These are phyloP conservation scores for Orbilia quercus DNA, from an alignment of 2,329 filamentous ascomycete species.

Conservation along the genomic window DNA sequence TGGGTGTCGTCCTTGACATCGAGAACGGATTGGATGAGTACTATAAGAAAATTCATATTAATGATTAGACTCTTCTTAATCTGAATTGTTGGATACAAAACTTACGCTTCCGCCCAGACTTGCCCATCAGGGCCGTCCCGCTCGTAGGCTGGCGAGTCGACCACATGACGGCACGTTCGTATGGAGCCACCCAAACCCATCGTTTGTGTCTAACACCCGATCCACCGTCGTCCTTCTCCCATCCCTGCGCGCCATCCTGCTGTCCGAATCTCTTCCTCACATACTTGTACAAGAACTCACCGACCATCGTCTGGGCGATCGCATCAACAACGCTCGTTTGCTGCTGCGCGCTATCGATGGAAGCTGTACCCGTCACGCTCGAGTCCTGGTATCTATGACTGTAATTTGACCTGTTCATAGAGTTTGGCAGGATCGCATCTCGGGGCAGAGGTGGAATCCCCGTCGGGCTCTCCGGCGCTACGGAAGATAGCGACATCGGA, in stretches of 20 bases:
- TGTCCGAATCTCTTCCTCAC: constrained; percentile 87
- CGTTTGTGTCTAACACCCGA: constrained; percentile 82
- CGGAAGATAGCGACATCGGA: constrained; percentile 75
- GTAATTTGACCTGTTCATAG: constrained; percentile 63
- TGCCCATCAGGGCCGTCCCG: constrained; percentile 88
- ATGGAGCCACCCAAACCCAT: constrained; percentile 98
- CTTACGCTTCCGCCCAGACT: constrained; percentile 93
- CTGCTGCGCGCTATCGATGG: constrained; percentile 71
- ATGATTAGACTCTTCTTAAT: not conserved
- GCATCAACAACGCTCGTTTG: constrained; percentile 89
- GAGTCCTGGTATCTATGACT: constrained; percentile 54
- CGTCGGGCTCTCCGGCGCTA: constrained; percentile 74
- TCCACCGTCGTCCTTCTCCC: constrained; percentile 76
- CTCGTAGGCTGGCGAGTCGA: constrained; percentile 95
- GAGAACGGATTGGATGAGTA: constrained; percentile 93
- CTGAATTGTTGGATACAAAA: constrained; percentile 58
- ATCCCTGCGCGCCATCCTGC: constrained; percentile 69
- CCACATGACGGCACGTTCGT: constrained; percentile 96
- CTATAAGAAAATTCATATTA: constrained; percentile 66
- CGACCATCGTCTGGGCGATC: constrained; percentile 98
- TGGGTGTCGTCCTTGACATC: constrained; percentile 96
- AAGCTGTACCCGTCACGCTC: constrained; percentile 64
- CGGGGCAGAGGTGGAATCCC: constrained; percentile 70
- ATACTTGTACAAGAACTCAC: constrained; percentile 96
- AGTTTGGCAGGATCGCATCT: constrained; percentile 64